A percentile compares a stretch with the other conserved stretches of the same genome.
phyloP scores from a whole-genome alignment of 345 rosid genomes.

The Brassica nigra region DNA sequence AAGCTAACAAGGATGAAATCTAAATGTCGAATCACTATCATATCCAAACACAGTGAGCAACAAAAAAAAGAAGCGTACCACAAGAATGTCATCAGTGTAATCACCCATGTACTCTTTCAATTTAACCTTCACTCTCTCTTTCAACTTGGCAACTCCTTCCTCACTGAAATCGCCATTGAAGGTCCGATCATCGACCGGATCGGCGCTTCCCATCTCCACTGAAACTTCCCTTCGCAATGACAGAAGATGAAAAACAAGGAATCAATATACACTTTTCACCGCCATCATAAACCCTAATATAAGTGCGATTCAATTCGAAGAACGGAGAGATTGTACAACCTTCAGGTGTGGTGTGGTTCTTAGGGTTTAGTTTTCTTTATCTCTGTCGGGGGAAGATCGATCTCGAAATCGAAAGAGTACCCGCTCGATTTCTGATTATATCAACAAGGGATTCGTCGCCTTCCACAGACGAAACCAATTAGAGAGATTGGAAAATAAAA shows the following conservation, averaged over 20 bases:
- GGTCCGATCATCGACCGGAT: constrained; percentile 62
- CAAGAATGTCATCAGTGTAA: constrained; percentile 95
- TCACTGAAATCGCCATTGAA: constrained; percentile 72
- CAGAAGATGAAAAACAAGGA: background rate
- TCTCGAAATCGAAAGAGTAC: constrained; percentile 20
- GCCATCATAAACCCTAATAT: constrained; percentile 21
- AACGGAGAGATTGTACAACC: constrained; percentile 4
- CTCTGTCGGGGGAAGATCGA: background rate
- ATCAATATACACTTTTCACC: background rate
- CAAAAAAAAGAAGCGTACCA: constrained; percentile 50
- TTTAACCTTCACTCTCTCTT: constrained; percentile 67
- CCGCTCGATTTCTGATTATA: constrained; percentile 14
- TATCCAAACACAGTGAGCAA: too few relatives aligned
- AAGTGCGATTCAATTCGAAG: background rate
- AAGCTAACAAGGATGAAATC: background rate
- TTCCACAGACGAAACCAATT: too few relatives aligned
- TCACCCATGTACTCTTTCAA: constrained; percentile 98
- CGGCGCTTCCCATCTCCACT: constrained; percentile 66
- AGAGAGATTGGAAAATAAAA: too few relatives aligned
- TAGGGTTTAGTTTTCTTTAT: constrained; percentile 31
- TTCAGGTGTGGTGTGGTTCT: background rate
- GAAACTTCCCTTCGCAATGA: constrained; percentile 27
- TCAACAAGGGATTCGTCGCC: too few relatives aligned
- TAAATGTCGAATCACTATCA: too few relatives aligned
- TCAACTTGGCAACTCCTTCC: constrained; percentile 73